Percentiles rank a stretch among this genome's conserved stretches.
Conservation (phyloP, 192 early-diverging fungal species). For the Mortierella hygrophila region DNA sequence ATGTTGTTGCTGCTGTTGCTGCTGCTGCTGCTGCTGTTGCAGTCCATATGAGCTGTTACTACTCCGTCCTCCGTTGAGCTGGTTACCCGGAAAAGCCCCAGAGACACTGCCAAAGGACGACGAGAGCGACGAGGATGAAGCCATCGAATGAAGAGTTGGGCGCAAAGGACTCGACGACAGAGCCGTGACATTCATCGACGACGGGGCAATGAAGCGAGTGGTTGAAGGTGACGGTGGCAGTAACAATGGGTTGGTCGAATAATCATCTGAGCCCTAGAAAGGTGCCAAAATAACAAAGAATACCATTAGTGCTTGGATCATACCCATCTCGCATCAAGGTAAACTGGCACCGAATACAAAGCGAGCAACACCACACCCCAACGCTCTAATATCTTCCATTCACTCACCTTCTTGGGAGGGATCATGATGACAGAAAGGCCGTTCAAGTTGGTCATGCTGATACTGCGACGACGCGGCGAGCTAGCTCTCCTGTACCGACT, state of each 20-base stretch:
- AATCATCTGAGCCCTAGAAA: slow-evolving; percentile 41
- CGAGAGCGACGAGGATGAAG: slow-evolving; percentile 49
- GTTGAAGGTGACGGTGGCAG: slow-evolving; percentile 53
- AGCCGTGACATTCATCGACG: slow-evolving; percentile 29
- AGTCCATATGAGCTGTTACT: slow-evolving; percentile 24
- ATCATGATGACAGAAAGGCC: slow-evolving; percentile 48
- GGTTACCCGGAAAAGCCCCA: slow-evolving; percentile 13
- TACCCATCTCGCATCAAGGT: not conserved
- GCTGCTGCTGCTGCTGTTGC: slow-evolving; percentile 14
- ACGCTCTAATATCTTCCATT: not conserved
- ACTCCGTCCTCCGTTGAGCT: slow-evolving; percentile 14
- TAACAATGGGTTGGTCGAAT: slow-evolving; percentile 42
- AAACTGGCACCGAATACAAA: not conserved
- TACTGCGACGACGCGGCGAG: slow-evolving; percentile 49
- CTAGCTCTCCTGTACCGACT: slow-evolving; percentile 47
- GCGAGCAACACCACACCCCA: not conserved
- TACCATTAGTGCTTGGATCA: not conserved
- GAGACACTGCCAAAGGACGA: slow-evolving; percentile 48
- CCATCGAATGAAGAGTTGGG: slow-evolving; percentile 40
- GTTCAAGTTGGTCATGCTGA: slow-evolving; percentile 54
- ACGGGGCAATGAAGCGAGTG: slow-evolving; percentile 42
- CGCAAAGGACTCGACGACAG: slow-evolving; percentile 49
- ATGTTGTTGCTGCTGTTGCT: slow-evolving; percentile 15
- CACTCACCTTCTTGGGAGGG: slow-evolving; percentile 44
- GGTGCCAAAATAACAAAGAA: not conserved